Conservation (phyloP, 164 flowering plant species). For the Echeveria elegans region DNA sequence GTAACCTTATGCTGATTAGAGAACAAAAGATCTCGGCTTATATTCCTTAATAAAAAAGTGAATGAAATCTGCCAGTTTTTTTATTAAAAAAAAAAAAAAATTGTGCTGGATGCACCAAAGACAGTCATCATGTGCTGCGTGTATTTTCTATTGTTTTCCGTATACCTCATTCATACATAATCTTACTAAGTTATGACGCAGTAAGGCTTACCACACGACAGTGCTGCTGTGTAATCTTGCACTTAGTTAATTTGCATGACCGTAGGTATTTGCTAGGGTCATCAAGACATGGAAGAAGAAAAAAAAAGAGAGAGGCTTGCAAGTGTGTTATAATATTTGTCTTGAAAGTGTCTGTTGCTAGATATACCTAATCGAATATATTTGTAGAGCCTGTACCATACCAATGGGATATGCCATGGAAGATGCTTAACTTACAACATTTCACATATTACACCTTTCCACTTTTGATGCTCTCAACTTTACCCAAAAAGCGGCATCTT, state of each 20-base stretch:
- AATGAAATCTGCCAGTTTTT: background rate
- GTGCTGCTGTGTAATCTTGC: background rate
- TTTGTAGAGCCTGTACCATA: background rate
- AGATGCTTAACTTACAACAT: constrained; percentile 8
- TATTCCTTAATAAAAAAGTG: background rate
- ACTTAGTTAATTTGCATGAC: background rate
- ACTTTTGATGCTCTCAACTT: constrained; percentile 8
- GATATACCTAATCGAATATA: background rate
- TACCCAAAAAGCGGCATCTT: background rate
- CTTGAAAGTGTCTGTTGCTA: background rate
- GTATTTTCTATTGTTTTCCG: background rate
- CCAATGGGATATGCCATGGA: constrained; percentile 9
- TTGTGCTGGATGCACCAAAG: background rate
- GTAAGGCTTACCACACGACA: background rate
- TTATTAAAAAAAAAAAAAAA: background rate
- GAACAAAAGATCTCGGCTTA: background rate
- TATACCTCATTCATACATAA: background rate
- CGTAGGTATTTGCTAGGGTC: constrained; percentile 5
- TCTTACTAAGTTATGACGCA: background rate
- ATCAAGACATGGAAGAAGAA: background rate
- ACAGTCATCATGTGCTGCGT: background rate
- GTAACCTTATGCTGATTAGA: background rate
- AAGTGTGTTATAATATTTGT: background rate
- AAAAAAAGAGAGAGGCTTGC: constrained; percentile 1
- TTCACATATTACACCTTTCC: constrained; percentile 5